A percentile compares a stretch with the other conserved stretches of the same genome.
Conservation (phyloP, 768 basidiomycete genomes). For the Mycena metata region DNA sequence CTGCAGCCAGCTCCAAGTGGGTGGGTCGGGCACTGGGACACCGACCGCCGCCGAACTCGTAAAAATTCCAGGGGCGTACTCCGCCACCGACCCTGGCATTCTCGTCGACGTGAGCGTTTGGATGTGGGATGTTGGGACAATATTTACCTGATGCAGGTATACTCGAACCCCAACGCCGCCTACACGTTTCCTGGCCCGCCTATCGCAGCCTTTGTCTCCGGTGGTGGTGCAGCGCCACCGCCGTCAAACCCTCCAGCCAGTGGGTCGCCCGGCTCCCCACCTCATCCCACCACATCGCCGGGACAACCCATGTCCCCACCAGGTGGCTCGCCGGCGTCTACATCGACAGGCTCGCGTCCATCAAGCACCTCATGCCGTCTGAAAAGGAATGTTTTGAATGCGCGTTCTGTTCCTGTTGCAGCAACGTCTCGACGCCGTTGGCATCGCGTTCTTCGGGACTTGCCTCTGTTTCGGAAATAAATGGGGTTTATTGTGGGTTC, state of each 20-base stretch:
- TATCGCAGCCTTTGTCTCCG: conserved; percentile 47
- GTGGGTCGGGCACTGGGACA: conserved; percentile 65
- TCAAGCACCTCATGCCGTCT: conserved; percentile 18
- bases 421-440: conserved; percentile 6
- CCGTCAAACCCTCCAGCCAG: conserved; percentile 15
- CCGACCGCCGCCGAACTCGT: conserved; percentile 67
- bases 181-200: conserved; percentile 56
- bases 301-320: background rate
- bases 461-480: conserved; percentile 20
- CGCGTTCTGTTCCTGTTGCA: background rate
- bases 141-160: conserved; percentile 30
- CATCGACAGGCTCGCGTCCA: conserved; percentile 8
- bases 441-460: conserved; percentile 26
- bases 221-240: conserved; percentile 14
- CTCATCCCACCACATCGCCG: conserved; percentile 30
- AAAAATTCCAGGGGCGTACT: conserved; percentile 80
- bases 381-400: conserved; percentile 14
- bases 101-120: conserved; percentile 57
- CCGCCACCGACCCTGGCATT: conserved; percentile 78
- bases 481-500: background rate
- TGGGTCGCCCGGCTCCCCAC: background rate
- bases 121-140: background rate
- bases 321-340: background rate
- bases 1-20: conserved; percentile 71
- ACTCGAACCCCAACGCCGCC: conserved; percentile 35